Base-by-base conservation (phyloP, 2,329 filamentous ascomycete species). In the Sporothrix brunneoviolacea region DNA sequence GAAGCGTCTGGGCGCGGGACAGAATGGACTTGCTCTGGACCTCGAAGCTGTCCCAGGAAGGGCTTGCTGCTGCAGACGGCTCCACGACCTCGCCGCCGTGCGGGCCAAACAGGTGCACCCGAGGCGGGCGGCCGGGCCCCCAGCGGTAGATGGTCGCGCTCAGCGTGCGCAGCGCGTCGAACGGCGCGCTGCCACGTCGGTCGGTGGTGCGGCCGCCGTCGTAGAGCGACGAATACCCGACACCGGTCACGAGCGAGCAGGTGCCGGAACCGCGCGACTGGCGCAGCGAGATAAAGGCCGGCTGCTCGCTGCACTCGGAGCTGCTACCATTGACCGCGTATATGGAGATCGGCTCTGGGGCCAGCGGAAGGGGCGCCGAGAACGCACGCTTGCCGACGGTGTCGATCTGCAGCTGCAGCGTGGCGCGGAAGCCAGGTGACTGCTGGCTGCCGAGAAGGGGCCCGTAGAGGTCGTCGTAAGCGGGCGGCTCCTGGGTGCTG, bases 131-230 rank as follows among this genome's bases (percentile, higher is more conserved):
- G 36, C 69, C 69, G 2, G 78, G 78, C 0, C 80, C 79, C 58
- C 75, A 81, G 55, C 72, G 74, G 63, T 83, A 83, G 4, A 69
- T 72, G 0, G 79, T 83, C 1, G 62, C 67, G 55, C 70, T 73
- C n/a, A 80, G 58, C 5, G 70, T 62, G 12, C 59, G 51, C 35
- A 45, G 22, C 8, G 62, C 64, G 7, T 51, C 37, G 16, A 64
- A 57, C 27, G 21, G n/a, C n/a, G 3, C 4, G 7, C 15, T 18
- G 19, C 12, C 19, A 6, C 24, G 27, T 24, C 38, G 15, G 16
- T n/a, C 12, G 32, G 8, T 10, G 9, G 3, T 13, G 24, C 10
- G 16, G 30, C 27, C 22, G 13, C 12, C 35, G 18, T 30, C 33
- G 19, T 19, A 19, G 37, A 35, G 9, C 32, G 8, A 21, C 2